These are phyloP conservation scores for Kodamaea nitidulidarum DNA, from an alignment of 805 yeast species.

Conservation along the genomic window DNA sequence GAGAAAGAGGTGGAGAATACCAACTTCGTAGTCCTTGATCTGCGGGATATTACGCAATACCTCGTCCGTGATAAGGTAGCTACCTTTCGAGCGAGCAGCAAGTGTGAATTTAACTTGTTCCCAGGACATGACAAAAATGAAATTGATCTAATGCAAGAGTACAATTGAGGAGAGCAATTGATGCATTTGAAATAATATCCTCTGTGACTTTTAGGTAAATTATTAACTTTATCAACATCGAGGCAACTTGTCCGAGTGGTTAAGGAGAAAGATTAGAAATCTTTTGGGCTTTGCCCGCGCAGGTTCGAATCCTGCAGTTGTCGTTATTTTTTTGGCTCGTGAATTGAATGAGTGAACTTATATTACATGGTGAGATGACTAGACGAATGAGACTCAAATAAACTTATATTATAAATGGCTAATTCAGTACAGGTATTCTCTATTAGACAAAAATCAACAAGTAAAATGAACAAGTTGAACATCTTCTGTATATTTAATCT, in stretches of 20 bases:
- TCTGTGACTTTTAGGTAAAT: no score
- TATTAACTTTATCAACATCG: no score
- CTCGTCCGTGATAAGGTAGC: conserved; percentile 70
- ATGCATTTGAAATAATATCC: no score
- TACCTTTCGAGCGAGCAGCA: conserved; percentile 58
- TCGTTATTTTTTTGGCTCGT: conserved; percentile 10
- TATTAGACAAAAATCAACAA: no score
- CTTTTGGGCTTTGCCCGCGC: conserved; percentile 18
- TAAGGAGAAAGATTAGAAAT: conserved; percentile 17
- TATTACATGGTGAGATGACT: no score
- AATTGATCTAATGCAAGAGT: not conserved
- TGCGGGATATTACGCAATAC: conserved; percentile 54
- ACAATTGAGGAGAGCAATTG: no score
- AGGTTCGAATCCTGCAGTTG: conserved; percentile 17
- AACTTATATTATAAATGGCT: no score
- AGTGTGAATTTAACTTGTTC: conserved; percentile 54
- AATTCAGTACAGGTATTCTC: no score
- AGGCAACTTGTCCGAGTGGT: conserved; percentile 18
- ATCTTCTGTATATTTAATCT: no score
- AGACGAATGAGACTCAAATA: no score
- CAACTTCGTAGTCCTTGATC: conserved; percentile 54
- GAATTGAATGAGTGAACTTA: no score
- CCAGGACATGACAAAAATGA: conserved; percentile 39
- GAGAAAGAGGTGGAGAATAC: conserved; percentile 60
- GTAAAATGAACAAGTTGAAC: no score